These are phyloP conservation scores for Botrytis fabae DNA, from an alignment of 2,329 filamentous ascomycete species.

Conservation along the genomic window DNA sequence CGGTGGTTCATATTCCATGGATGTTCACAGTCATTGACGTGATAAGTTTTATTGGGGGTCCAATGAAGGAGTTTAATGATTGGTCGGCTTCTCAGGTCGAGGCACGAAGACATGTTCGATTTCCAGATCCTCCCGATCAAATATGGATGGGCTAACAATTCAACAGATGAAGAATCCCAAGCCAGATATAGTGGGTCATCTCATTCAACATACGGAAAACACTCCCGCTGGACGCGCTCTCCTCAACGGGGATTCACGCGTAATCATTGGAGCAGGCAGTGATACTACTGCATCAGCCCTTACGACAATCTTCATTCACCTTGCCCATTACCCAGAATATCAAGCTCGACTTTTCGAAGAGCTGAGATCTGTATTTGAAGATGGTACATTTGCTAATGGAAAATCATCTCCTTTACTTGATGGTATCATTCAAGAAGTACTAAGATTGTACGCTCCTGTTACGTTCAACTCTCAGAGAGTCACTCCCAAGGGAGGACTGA, in stretches of 20 bases:
- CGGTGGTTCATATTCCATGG: slow-evolving; percentile 7
- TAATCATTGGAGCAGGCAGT: slow-evolving; percentile 44
- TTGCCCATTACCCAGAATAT: slow-evolving; percentile 26
- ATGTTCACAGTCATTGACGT: not conserved
- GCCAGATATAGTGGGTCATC: slow-evolving; percentile 29
- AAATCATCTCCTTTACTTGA: not conserved
- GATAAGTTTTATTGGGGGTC: slow-evolving; percentile 24
- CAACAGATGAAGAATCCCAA: slow-evolving; percentile 21
- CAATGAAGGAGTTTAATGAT: slow-evolving; percentile 25
- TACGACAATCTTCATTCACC: slow-evolving; percentile 44
- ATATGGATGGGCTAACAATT: not conserved
- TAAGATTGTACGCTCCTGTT: slow-evolving; percentile 28
- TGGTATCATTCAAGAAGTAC: slow-evolving; percentile 29
- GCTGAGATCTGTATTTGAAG: slow-evolving; percentile 18
- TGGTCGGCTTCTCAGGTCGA: slow-evolving; percentile 25
- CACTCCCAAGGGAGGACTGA: slow-evolving; percentile 6
- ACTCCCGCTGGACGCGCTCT: slow-evolving; percentile 13
- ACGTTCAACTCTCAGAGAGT: slow-evolving; percentile 25
- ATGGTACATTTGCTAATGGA: slow-evolving; percentile 24
- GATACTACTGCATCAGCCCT: slow-evolving; percentile 47
- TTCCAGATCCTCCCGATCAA: too few relatives aligned
- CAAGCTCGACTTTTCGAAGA: slow-evolving; percentile 28
- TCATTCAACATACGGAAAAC: slow-evolving; percentile 27
- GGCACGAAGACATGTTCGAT: slow-evolving; percentile 25
- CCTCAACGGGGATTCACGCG: slow-evolving; percentile 29